Base-by-base conservation (phyloP, 1,284 basidiomycete genomes). In the Ceratobasidium sp. region DNA sequence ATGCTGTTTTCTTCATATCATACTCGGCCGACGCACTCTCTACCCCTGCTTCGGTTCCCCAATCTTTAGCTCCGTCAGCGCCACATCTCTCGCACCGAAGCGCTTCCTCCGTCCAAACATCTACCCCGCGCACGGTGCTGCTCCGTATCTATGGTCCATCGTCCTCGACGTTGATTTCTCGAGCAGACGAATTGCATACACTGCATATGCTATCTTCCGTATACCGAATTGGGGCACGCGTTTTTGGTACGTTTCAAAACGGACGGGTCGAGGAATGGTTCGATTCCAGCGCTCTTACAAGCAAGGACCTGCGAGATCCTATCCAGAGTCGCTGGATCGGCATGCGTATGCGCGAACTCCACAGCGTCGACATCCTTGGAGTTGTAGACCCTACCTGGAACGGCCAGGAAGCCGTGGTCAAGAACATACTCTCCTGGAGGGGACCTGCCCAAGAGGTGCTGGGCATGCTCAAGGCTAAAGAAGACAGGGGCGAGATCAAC, bases 191-290 rank as follows among this genome's bases (percentile, higher is more conserved):
- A 81, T 87, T 98, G 39, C 90, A 92, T 77, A 93, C 90, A 31
- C 88, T 98, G 49, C 93, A 98, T 82, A 85, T 92, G 58, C 89
- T 98, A 62, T 96, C 94, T 43, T 92, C 92, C 22, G 86, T 85
- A 76, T 97, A 96, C 83, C 88, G 87, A 78, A 92, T 98, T 74
- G 96, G 95, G n/a, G 95, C 96, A 37, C 88, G 88, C 77, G 89
- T 98, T 37, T 95, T 93, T 80, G 96, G 96, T 68, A 98, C 95
- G 0, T 98, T 98, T 82, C 87, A 88, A 78, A 98, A 98, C 81
- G 96, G 96, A 46, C 90, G 96, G 49, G 84, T 98, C 63, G 96
- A 98, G 83, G 92, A 98, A 81, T 96, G 94, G 83, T 97, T 98
- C 81, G 89, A 95, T 76, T 95, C 94, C 22, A 86, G 89, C 37